Percentiles rank a stretch among this genome's conserved stretches.
These are phyloP conservation scores for Penicillium corylophilum DNA, from an alignment of 2,329 filamentous ascomycete species.

Conservation along the genomic window DNA sequence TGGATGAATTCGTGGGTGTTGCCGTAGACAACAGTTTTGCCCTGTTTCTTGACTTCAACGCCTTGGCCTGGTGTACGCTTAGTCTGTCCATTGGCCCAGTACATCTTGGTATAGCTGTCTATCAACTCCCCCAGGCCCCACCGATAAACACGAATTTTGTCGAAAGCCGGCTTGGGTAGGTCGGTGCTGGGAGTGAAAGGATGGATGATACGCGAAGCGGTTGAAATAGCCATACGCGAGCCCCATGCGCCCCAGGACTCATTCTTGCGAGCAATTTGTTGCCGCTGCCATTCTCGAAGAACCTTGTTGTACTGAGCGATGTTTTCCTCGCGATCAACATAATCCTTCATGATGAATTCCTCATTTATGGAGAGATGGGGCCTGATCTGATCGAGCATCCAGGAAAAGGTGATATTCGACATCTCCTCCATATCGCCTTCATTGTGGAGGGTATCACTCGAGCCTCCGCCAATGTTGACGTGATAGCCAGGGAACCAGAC, in stretches of 20 bases:
- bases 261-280: background rate
- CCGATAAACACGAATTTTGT: conserved; percentile 6
- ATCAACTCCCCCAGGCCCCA: conserved; percentile 17
- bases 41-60: conserved; percentile 2
- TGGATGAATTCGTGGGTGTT: conserved; percentile 19
- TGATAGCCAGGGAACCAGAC: conserved; percentile 59
- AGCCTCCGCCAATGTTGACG: conserved; percentile 53
- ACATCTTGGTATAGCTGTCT: conserved; percentile 15
- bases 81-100: conserved; percentile 16
- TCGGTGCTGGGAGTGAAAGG: background rate
- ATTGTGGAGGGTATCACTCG: conserved; percentile 26
- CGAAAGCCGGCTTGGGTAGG: background rate
- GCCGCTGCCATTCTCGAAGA: background rate
- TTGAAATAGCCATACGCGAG: background rate
- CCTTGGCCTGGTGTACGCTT: conserved; percentile 15
- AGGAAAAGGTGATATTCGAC: conserved; percentile 22
- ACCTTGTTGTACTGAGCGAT: conserved; percentile 4
- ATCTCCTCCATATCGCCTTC: conserved; percentile 26
- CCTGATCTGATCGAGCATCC: conserved; percentile 27
- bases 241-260: conserved; percentile 5
- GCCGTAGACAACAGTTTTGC: conserved; percentile 4
- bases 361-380: conserved; percentile 13
- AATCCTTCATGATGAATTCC: conserved; percentile 6
- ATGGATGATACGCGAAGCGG: background rate
- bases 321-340: conserved; percentile 4